Evolutionary conservation across 1,284 basidiomycete genomes (phyloP), one percentile per base, ranked within the genome.

Genomic region (Austroboletus niveus): DNA sequence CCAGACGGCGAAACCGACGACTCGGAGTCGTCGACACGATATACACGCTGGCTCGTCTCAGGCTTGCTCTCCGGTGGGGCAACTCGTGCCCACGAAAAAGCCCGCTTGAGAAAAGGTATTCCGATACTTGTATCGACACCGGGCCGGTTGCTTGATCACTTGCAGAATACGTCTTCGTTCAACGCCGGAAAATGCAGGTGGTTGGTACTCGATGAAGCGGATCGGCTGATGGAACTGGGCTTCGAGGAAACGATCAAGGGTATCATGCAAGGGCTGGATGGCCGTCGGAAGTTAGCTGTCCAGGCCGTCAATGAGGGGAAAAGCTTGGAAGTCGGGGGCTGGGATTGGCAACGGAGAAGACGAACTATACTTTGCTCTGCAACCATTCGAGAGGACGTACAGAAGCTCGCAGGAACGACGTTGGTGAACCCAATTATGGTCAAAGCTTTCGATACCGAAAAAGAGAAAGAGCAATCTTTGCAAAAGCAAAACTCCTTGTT

Each of bases 201-300:
- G 93, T 78, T 99, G 15, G 87, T 99, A 1, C 81, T 99, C 30
- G 97, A 99, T 66, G 97, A 99, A 73, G 96, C 97, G 3, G 97
- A 99, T 72, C 77, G 95, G 51, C 77, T 98, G 11, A 98, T 99
- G 80, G 95, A 98, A 64, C 87, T 98, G 74, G 96, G 96, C 1
- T 99, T 99, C 61, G 92, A 94, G 62, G 87, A 91, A 39, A 93
- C 96, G 11, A 81, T 99, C 45, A 82, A 81, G 45, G 94, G 92
- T 0, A 98, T 99, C 60, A 74, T 98, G 49, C 84, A 87, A 62
- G 86, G 89, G 12, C 69, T 98, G 14, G 92, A 96, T 52, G 92
- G 92, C 0, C 78, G 92, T 54, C 71, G 81, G 55, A 85, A 81
- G 62, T 78, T 89, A 29, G 92, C 86, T 31, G 72, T 87, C 31